Conservation (phyloP, 495 filamentous ascomycete species). For the Penicillium tannophilum region DNA sequence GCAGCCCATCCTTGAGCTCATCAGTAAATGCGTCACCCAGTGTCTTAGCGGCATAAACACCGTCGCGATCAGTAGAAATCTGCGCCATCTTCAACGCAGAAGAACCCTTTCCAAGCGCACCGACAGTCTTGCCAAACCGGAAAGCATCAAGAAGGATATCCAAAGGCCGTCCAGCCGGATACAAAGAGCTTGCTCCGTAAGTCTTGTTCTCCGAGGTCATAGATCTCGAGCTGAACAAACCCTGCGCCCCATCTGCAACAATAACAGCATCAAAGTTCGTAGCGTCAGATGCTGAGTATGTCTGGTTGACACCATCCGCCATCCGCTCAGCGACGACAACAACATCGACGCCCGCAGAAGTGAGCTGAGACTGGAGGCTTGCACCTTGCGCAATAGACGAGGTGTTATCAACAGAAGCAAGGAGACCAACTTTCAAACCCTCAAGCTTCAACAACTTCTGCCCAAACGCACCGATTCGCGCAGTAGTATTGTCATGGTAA, state of each 20-base stretch:
- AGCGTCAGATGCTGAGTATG: constrained; percentile 71
- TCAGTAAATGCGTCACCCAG: constrained; percentile 42
- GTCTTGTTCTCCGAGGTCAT: constrained; percentile 19
- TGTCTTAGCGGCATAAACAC: constrained; percentile 51
- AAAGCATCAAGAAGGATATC: constrained; percentile 69
- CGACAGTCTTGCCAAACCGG: constrained; percentile 74
- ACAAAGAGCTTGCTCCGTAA: constrained; percentile 52
- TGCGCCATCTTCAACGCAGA: constrained; percentile 47
- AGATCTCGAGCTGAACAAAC: constrained; percentile 46
- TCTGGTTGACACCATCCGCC: constrained; percentile 59
- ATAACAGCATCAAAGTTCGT: constrained; percentile 73
- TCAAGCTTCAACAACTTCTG: constrained; percentile 60
- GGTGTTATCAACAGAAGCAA: constrained; percentile 50
- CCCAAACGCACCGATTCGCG: constrained; percentile 61
- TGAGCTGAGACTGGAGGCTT: constrained; percentile 49
- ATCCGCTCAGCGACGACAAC: constrained; percentile 66
- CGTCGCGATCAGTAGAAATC: constrained; percentile 40
- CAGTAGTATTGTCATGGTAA: constrained; percentile 72
- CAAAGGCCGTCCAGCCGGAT: constrained; percentile 61
- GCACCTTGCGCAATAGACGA: constrained; percentile 49
- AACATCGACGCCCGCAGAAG: constrained; percentile 51
- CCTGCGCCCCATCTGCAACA: constrained; percentile 58
- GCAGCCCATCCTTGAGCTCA: constrained; percentile 59
- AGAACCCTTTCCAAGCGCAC: constrained; percentile 53
- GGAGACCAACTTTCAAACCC: constrained; percentile 67